A percentile compares a stretch with the other conserved stretches of the same genome.
phyloP scores from a whole-genome alignment of 139 green algal genomes.

The Auxenochlorella pyrenoidosa region DNA sequence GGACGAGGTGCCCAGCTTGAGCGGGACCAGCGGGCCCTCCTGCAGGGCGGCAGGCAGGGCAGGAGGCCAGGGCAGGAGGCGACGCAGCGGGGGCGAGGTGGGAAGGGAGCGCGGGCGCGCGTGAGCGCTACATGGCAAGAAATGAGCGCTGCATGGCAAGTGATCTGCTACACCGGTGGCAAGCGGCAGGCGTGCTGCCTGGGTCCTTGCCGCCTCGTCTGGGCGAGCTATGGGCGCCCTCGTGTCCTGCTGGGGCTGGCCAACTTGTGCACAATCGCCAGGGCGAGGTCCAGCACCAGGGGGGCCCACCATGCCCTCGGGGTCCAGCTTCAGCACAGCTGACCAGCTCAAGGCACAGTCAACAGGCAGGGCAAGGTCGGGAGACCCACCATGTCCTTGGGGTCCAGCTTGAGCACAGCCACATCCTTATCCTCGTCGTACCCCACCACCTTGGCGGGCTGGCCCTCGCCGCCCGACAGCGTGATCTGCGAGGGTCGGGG shows the following conservation, averaged over 20 bases:
- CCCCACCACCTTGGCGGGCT: conserved; percentile 78
- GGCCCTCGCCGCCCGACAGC: conserved; percentile 65
- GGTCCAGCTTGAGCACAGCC: conserved; percentile 74
- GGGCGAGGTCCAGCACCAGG: neutral
- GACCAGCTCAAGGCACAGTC: no score
- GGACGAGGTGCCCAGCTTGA: conserved; percentile 46
- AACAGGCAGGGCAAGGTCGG: no score
- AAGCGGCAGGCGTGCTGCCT: no score
- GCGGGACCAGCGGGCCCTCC: conserved; percentile 22
- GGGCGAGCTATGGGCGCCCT: no score
- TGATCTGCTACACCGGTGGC: no score
- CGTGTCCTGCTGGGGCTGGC: no score
- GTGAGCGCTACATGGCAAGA: no score
- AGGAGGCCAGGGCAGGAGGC: neutral
- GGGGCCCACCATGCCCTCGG: conserved; percentile 11
- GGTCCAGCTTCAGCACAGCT: conserved; percentile 74
- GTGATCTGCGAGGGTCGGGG: conserved; percentile 56
- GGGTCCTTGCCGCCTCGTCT: no score
- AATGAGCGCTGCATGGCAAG: no score
- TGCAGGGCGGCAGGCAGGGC: conserved; percentile 2
- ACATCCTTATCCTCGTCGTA: conserved; percentile 80
- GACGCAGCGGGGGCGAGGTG: no score
- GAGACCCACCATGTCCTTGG: conserved; percentile 10
- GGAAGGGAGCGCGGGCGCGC: no score
- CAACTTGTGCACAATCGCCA: no score